Evolutionary conservation across 345 rosid species (phyloP).

Genomic region (Rhizophora apiculata): DNA sequence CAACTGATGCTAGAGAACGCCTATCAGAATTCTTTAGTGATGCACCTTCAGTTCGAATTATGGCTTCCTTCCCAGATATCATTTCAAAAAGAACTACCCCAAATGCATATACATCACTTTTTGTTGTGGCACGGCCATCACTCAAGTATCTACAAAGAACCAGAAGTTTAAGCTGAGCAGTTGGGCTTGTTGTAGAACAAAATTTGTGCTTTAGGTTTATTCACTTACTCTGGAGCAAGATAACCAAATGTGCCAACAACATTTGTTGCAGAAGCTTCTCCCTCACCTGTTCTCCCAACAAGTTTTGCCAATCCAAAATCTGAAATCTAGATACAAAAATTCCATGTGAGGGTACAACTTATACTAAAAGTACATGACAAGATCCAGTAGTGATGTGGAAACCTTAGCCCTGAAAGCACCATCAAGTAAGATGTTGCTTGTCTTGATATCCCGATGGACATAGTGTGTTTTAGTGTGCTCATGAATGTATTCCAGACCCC

Average conservation of each 20-base stretch:
- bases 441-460: conserved; percentile 95
- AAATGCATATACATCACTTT: conserved; percentile 93
- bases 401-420: conserved; percentile 89
- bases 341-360: not conserved
- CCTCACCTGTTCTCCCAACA: conserved; percentile 68
- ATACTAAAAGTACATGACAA: not conserved
- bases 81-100: conserved; percentile 92
- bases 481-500: conserved; percentile 95
- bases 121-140: conserved; percentile 80
- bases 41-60: conserved; percentile 59
- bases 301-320: conserved; percentile 97
- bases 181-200: conserved; percentile 2
- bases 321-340: conserved; percentile 56
- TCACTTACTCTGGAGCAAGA: conserved; percentile 90
- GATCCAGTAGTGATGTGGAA: conserved; percentile 10
- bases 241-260: conserved; percentile 98
- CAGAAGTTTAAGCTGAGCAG: conserved; percentile 7
- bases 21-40: conserved; percentile 65
- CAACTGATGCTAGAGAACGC: conserved; percentile 77
- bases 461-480: conserved; percentile 93
- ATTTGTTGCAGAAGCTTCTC: conserved; percentile 78
- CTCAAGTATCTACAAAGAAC: conserved; percentile 63
- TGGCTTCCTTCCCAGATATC: conserved; percentile 86
- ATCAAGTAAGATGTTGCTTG: conserved; percentile 88
- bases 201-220: conserved; percentile 1